Evolutionary conservation across 2,329 filamentous ascomycete genomes (phyloP), one percentile per base, ranked within the genome.

Genomic region (Penicillium sp.): DNA sequence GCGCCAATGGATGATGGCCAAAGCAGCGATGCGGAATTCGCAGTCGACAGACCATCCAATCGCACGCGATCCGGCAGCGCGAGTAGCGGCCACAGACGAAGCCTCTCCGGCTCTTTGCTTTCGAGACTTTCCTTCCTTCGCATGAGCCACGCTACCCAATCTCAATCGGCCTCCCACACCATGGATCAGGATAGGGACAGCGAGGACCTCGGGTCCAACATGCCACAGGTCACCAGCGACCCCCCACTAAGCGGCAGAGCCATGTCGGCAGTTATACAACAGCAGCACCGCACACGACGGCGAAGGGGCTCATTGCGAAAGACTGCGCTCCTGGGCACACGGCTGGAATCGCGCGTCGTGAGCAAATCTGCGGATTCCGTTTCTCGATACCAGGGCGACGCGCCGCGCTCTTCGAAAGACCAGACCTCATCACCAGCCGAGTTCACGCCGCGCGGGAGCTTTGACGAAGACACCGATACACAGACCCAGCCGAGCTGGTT

Each of bases 271-370:
- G 75, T 73, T 24, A 65, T 78, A 44, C 78, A 75, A 54, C 66
- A 75, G 54, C 66, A 78, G 50, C 79, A 66, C 47, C 75, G 77
- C 66, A 82, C 82, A 41, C 78, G 89, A 47, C 84, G 84, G 61
- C 82, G 91, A 52, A 88, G 87, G 66, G 90, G 89, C 3, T 95
- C 91, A 9, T 75, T 96, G 66, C 81, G 91, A 52, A 95, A 95
- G 71, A 89, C 88, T 9, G 90, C 89, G 24, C 76, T 95, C 42
- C 77, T 95, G 15, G 88, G 89, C 13, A 86, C 66, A 51, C 56
- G 69, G 18, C 54, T 71, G 31, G 65, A 71, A 46, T 60, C 61
- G 29, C 66, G 64, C 35, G 42, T 51, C 13, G 49, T 56, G 28
- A 50, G 52, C 29, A 59, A 59, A 42, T 53, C 46, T 27, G 53